Base-by-base conservation (phyloP, 768 basidiomycete genomes). In the Psilocybe cyanescens region DNA sequence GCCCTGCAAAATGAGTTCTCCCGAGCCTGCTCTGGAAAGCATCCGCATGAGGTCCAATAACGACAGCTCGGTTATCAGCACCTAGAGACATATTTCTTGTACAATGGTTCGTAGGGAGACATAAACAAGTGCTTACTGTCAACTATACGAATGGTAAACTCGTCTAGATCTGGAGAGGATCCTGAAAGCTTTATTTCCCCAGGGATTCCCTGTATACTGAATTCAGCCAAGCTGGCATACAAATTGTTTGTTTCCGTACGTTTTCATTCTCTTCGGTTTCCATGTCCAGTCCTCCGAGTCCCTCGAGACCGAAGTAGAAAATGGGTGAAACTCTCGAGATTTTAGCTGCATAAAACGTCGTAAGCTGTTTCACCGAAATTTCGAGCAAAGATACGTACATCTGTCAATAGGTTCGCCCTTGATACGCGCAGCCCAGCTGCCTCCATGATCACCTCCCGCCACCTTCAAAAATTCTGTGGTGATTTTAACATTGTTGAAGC, bases 271-370 rank as follows among this genome's bases (percentile, higher is more conserved):
- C 87, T 33, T 89, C 87, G 0, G 86, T 90, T 53, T 91, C 89
- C 81, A 97, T 83, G 60, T 91, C 87, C 28, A 98, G 61, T 2
- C 83, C 87, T 12, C 97, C 95, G 1, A 95, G 76, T 0, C 95
- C 96, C 68, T 98, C 95, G 31, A 96, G 75, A 0, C 94, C 95
- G 64, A 91, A 76, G 69, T 98, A 97, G 71, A 94, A 97, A 55
- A 98, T 83, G 1, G 90, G 78, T 1, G 95, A 94, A 31, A 89
- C 83, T 24, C 86, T 81, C 19, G 89, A 89, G 8, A 85, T 80
- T 46, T 78, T 71, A 16, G 70, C 79, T 84, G 19, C 69, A 70
- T 75, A 45, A 35, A 5, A 41, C 3, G 48, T 39, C 45, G 8
- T 12, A 16, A 47, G 8, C 24, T 49, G 24, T 50, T 50, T 44